Percentiles rank a stretch among this genome's conserved stretches.
Conservation (phyloP, 164 flowering plant species). For the Paratinospora sagittata region DNA sequence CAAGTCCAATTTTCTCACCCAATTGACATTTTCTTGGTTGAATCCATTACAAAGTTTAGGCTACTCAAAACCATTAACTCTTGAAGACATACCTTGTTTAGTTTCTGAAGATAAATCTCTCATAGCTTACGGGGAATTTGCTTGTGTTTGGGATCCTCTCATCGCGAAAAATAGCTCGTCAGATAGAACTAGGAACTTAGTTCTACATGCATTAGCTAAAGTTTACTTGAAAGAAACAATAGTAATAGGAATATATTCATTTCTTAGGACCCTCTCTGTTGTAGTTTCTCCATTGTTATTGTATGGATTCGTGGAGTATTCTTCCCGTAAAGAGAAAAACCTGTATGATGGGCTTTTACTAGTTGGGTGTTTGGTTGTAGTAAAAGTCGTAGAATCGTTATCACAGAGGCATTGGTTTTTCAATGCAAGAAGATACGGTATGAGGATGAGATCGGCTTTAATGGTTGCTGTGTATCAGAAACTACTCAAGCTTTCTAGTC, state of each 20-base stretch:
- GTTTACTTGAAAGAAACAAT: conserved; percentile 53
- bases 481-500: conserved; percentile 67
- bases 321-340: conserved; percentile 24
- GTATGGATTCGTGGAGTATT: conserved; percentile 52
- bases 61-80: conserved; percentile 41
- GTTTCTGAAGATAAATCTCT: conserved; percentile 54
- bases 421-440: conserved; percentile 51
- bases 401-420: conserved; percentile 69
- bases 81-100: conserved; percentile 65
- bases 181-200: conserved; percentile 23
- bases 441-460: conserved; percentile 79
- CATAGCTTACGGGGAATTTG: conserved; percentile 42
- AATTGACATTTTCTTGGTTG: conserved; percentile 67
- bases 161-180: conserved; percentile 15
- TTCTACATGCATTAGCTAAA: conserved; percentile 37
- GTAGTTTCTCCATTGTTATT: conserved; percentile 57
- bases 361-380: conserved; percentile 45
- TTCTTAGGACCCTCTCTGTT: conserved; percentile 42
- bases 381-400: conserved; percentile 59
- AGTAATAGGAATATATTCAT: conserved; percentile 39
- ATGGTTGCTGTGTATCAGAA: conserved; percentile 70
- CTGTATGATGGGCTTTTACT: conserved; percentile 34
- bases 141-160: conserved; percentile 35
- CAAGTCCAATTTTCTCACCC: conserved; percentile 34
- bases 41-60: conserved; percentile 57